phyloP scores from a whole-genome alignment of 495 filamentous ascomycete genomes.

The Pyrenula massariospora region DNA sequence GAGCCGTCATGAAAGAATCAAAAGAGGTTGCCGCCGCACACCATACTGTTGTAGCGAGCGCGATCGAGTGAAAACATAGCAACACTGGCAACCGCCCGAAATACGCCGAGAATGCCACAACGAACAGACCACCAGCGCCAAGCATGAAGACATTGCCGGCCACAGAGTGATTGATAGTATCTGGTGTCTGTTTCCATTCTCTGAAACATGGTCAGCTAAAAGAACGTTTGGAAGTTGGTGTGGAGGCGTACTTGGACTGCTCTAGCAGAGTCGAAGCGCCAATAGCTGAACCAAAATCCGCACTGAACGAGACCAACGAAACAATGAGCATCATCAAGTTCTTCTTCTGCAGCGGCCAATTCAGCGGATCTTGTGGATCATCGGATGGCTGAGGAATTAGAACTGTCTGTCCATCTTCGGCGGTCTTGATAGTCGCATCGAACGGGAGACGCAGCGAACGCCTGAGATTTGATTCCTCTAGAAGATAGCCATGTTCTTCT shows the following conservation, averaged over 20 bases:
- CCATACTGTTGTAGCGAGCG: slow-evolving; percentile 37
- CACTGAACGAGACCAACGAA: slow-evolving; percentile 36
- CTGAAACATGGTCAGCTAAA: slow-evolving; percentile 6
- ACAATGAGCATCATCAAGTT: slow-evolving; percentile 41
- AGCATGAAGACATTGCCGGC: slow-evolving; percentile 49
- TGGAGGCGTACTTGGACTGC: slow-evolving; percentile 21
- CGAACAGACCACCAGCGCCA: slow-evolving; percentile 42
- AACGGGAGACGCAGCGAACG: not conserved
- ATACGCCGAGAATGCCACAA: slow-evolving; percentile 41
- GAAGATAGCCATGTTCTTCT: not conserved
- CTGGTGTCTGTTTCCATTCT: slow-evolving; percentile 31
- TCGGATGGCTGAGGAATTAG: slow-evolving; percentile 49
- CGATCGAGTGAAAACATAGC: slow-evolving; percentile 42
- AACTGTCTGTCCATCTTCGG: slow-evolving; percentile 24
- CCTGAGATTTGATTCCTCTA: not conserved
- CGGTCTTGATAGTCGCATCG: slow-evolving; percentile 7
- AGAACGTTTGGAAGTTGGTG: not conserved
- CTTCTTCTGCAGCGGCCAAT: slow-evolving; percentile 44
- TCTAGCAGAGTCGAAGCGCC: slow-evolving; percentile 42
- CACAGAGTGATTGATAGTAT: slow-evolving; percentile 41
- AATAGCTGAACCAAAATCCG: slow-evolving; percentile 44
- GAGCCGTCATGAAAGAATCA: slow-evolving; percentile 43
- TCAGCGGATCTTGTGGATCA: slow-evolving; percentile 47
- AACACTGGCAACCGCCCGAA: slow-evolving; percentile 49
- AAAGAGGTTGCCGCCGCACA: slow-evolving; percentile 40